These are phyloP conservation scores for Uromyces viciae-fabae DNA, from an alignment of 1,284 basidiomycete species.

Conservation along the genomic window DNA sequence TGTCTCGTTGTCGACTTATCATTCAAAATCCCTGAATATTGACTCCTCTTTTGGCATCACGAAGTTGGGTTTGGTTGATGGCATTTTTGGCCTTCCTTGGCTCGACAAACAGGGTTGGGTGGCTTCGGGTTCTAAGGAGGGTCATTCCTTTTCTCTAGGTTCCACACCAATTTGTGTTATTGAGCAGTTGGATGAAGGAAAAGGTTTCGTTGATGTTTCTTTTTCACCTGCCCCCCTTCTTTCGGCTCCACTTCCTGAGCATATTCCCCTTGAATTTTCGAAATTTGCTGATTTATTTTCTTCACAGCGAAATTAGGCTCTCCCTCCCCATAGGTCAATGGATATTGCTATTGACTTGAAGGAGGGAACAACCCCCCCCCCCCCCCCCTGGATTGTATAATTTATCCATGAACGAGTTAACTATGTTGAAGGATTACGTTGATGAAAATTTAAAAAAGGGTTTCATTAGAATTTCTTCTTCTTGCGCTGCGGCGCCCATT, in stretches of 20 bases:
- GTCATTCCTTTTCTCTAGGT: background rate
- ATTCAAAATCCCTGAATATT: background rate
- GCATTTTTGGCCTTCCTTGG: background rate
- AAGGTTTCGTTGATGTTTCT: background rate
- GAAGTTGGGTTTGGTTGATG: background rate
- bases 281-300: background rate
- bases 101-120: background rate
- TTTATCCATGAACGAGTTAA: background rate
- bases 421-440: background rate
- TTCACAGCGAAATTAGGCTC: background rate
- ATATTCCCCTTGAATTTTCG: background rate
- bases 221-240: background rate
- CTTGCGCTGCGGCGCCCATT: background rate
- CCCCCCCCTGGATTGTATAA: conserved; percentile 10
- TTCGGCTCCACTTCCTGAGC: background rate
- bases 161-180: background rate
- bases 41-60: background rate
- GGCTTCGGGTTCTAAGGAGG: background rate
- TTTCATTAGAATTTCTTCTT: conserved; percentile 35
- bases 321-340: conserved; percentile 11
- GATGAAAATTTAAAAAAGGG: conserved; percentile 11
- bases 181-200: background rate
- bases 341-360: conserved; percentile 26
- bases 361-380: background rate
- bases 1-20: background rate